Conservation (phyloP, 2,329 filamentous ascomycete genomes). For the Leptographium galeiforme region DNA sequence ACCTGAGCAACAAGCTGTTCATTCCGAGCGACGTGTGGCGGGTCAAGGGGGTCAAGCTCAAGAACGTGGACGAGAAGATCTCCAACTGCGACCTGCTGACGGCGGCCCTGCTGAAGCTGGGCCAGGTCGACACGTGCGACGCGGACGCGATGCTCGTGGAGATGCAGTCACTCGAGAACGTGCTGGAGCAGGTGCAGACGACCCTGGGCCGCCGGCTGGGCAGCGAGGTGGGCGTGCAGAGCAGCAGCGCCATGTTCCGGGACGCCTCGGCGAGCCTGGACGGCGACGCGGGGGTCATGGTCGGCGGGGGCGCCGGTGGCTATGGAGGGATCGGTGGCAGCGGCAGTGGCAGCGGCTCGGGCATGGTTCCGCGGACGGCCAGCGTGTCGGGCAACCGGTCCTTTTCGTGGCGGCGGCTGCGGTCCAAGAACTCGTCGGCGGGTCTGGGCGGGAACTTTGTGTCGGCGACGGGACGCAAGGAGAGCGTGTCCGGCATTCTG, state of each 20-base stretch:
- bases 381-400: constrained; percentile 65
- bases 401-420: constrained; percentile 79
- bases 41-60: constrained; percentile 86
- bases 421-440: constrained; percentile 74
- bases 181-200: constrained; percentile 75
- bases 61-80: constrained; percentile 85
- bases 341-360: constrained; percentile 9
- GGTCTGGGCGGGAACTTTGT: constrained; percentile 38
- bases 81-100: constrained; percentile 83
- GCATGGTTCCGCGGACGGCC: constrained; percentile 33
- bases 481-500: constrained; percentile 36
- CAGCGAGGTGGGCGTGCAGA: constrained; percentile 79
- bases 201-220: constrained; percentile 72
- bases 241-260: constrained; percentile 61
- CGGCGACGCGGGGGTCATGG: constrained; percentile 18
- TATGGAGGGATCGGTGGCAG: not conserved
- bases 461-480: constrained; percentile 21
- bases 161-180: constrained; percentile 75
- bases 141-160: constrained; percentile 87
- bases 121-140: constrained; percentile 74
- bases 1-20: constrained; percentile 82
- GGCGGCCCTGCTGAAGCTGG: constrained; percentile 71
- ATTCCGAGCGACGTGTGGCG: constrained; percentile 87
- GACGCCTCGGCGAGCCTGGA: constrained; percentile 43
- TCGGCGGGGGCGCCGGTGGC: constrained; percentile 1